These are phyloP conservation scores for Ophiostoma pallidulum DNA, from an alignment of 2,329 filamentous ascomycete genomes.

Conservation along the genomic window DNA sequence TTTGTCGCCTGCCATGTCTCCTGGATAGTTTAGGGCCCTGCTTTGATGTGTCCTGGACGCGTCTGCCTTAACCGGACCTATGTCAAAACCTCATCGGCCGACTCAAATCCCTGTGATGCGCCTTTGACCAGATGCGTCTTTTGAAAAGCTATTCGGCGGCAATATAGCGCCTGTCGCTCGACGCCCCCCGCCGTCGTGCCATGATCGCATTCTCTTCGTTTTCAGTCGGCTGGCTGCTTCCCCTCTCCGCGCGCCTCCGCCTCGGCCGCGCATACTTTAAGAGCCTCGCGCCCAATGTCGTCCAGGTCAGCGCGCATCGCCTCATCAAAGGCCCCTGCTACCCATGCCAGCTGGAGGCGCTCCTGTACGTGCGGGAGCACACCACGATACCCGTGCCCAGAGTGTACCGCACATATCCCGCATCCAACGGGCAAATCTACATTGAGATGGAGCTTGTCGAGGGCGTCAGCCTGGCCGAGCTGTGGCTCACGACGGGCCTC, in stretches of 20 bases:
- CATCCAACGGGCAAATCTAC: background rate
- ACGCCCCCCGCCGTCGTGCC: background rate
- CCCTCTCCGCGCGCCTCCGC: slow-evolving; percentile 4
- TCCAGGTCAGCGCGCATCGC: slow-evolving; percentile 9
- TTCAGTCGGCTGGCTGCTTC: background rate
- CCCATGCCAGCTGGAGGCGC: slow-evolving; percentile 8
- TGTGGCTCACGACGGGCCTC: background rate
- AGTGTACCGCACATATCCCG: slow-evolving; percentile 5
- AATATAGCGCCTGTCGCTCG: slow-evolving; percentile 1
- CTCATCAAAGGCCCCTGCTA: slow-evolving; percentile 12
- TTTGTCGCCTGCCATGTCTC: too few relatives aligned
- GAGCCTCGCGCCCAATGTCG: background rate
- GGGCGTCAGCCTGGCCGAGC: background rate
- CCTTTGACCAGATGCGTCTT: background rate
- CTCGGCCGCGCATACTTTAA: slow-evolving; percentile 3
- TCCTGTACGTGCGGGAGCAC: slow-evolving; percentile 4
- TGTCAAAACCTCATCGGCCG: too few relatives aligned
- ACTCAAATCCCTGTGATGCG: too few relatives aligned
- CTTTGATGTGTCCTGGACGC: too few relatives aligned
- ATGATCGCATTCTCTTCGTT: background rate
- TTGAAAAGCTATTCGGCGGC: background rate
- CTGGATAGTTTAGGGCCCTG: too few relatives aligned
- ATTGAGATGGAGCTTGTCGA: slow-evolving; percentile 10
- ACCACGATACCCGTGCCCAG: slow-evolving; percentile 3
- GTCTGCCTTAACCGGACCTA: too few relatives aligned